These are phyloP conservation scores for Aspergillus ellipticus DNA, from an alignment of 495 filamentous ascomycete genomes.

Conservation along the genomic window DNA sequence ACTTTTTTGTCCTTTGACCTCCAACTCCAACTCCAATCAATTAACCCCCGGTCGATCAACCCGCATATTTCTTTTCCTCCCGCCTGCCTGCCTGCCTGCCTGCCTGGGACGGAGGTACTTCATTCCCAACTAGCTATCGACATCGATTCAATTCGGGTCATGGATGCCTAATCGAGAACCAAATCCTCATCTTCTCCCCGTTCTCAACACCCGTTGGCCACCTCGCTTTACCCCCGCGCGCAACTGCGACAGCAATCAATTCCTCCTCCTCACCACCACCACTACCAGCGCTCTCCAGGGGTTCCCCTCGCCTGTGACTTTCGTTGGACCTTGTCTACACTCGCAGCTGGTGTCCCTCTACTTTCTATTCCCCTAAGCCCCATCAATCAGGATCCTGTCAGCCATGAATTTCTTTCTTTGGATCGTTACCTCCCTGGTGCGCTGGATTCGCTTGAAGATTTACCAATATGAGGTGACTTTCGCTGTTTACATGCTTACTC, in stretches of 20 bases:
- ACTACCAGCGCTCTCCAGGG: background rate
- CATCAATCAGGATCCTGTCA: conserved; percentile 1
- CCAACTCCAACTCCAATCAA: too few relatives aligned
- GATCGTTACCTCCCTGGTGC: conserved; percentile 45
- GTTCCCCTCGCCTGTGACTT: background rate
- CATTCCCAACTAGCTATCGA: background rate
- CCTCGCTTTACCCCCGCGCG: background rate
- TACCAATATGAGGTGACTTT: conserved; percentile 88
- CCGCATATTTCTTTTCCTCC: background rate
- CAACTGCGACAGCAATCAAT: background rate
- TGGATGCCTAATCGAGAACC: background rate
- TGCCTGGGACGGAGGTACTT: background rate
- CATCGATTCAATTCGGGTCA: background rate
- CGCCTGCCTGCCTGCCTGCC: background rate
- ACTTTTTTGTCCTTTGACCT: background rate
- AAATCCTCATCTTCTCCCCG: background rate
- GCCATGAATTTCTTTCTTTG: conserved; percentile 33
- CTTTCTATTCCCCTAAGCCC: background rate
- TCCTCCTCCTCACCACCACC: background rate
- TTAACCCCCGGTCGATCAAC: background rate
- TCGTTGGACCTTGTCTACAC: background rate
- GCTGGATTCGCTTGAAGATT: conserved; percentile 71
- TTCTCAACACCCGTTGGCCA: background rate
- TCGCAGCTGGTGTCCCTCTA: background rate
- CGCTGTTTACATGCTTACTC: conserved; percentile 80